These are phyloP conservation scores for Bolboschoenoplectus hybrid DNA, from an alignment of 202 grass and related monocot species.

Conservation along the genomic window DNA sequence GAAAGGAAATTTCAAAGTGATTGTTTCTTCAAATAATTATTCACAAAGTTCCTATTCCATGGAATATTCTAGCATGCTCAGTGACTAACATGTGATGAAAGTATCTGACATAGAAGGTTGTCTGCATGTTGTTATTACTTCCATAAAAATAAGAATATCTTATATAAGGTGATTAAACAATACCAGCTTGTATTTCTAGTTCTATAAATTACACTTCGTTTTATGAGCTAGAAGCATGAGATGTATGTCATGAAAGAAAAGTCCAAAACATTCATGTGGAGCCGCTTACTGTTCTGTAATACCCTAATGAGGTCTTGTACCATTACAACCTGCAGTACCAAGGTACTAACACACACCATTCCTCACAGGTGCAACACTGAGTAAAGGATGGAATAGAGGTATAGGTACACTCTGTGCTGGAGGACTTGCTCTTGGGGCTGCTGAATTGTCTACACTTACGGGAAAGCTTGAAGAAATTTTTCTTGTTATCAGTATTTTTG, in stretches of 20 bases:
- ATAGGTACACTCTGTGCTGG: conserved; percentile 74
- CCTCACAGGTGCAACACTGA: conserved; percentile 82
- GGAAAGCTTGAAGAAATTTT: conserved; percentile 71
- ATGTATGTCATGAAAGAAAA: not conserved
- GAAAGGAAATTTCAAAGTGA: not conserved
- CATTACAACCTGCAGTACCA: not conserved
- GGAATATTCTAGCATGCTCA: conserved; percentile 18
- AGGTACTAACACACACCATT: not conserved
- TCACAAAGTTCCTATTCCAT: not conserved
- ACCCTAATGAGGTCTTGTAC: not conserved
- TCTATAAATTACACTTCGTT: not conserved
- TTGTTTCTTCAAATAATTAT: not conserved
- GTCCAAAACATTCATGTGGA: not conserved
- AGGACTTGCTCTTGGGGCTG: conserved; percentile 75
- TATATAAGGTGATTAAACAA: not conserved
- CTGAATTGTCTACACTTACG: conserved; percentile 60
- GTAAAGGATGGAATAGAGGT: conserved; percentile 85
- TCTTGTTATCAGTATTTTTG: conserved; percentile 65
- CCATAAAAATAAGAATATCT: not conserved
- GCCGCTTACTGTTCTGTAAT: not conserved
- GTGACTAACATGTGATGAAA: not conserved
- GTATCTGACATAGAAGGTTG: conserved; percentile 22
- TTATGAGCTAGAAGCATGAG: not conserved
- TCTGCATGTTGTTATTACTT: conserved; percentile 13
- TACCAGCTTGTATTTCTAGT: not conserved